Evolutionary conservation across 305 asterid genomes (phyloP).

Genomic region (Rubia balearica): DNA sequence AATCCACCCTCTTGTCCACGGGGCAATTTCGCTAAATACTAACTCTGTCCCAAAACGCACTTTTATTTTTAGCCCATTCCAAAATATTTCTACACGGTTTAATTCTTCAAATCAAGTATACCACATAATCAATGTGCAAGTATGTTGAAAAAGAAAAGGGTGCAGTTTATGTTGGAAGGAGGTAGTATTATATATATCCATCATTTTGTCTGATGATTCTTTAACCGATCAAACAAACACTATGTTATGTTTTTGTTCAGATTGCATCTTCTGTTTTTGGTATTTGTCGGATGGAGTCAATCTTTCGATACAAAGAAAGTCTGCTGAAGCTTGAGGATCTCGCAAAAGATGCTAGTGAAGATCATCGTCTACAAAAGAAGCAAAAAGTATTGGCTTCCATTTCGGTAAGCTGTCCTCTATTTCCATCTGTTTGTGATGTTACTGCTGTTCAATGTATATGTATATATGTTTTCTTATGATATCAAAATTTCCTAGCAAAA

Average conservation of each 20-base stretch:
- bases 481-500: neutral
- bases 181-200: neutral
- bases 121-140: neutral
- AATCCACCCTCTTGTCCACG: neutral
- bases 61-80: neutral
- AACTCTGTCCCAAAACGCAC: neutral
- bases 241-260: constrained; percentile 30
- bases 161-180: neutral
- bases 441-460: neutral
- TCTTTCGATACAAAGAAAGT: constrained; percentile 42
- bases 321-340: constrained; percentile 24
- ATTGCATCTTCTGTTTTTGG: constrained; percentile 46
- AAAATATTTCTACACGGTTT: neutral
- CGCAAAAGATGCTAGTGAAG: constrained; percentile 23
- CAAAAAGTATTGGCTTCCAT: constrained; percentile 27
- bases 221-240: neutral
- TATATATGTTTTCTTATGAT: neutral
- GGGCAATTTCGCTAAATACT: neutral
- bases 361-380: constrained; percentile 40
- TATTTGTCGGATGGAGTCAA: constrained; percentile 41
- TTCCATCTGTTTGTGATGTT: neutral
- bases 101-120: neutral
- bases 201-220: neutral
- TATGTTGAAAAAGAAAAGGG: neutral
- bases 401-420: constrained; percentile 33